These are phyloP conservation scores for Erodium texanum DNA, from an alignment of 441 rosid species.

Conservation along the genomic window DNA sequence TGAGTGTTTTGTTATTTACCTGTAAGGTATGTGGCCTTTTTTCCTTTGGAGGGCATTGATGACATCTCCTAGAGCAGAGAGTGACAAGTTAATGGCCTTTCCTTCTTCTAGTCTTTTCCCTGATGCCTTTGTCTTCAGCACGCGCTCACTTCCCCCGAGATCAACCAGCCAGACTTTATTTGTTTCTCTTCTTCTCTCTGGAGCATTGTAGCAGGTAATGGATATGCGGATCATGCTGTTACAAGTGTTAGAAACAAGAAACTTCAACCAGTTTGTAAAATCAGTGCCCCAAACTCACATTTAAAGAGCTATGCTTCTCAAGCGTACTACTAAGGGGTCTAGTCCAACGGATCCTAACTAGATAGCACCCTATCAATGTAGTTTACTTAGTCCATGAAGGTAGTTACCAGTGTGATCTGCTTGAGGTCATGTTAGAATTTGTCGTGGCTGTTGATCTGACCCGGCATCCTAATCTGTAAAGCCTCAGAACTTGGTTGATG, in stretches of 20 bases:
- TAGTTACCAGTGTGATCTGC: constrained; percentile 80
- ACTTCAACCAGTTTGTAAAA: neutral
- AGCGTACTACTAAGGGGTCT: neutral
- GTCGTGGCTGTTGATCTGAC: constrained; percentile 73
- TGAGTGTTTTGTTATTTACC: constrained; percentile 28
- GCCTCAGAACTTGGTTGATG: constrained; percentile 54
- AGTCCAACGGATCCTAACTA: neutral
- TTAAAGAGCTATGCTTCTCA: neutral
- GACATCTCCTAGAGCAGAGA: constrained; percentile 79
- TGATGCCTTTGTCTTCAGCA: constrained; percentile 67
- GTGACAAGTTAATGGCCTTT: constrained; percentile 78
- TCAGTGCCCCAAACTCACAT: neutral
- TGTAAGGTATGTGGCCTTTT: constrained; percentile 62
- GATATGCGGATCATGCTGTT: constrained; percentile 64
- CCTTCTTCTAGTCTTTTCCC: constrained; percentile 90
- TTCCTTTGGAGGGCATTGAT: constrained; percentile 62
- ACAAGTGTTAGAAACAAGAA: constrained; percentile 1
- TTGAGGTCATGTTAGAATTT: constrained; percentile 56
- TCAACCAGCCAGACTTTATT: constrained; percentile 76
- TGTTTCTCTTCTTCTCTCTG: constrained; percentile 53
- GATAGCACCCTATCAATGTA: neutral
- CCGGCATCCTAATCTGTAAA: constrained; percentile 63
- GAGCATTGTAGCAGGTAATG: constrained; percentile 43
- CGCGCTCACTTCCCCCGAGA: constrained; percentile 85
- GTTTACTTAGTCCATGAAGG: neutral